phyloP scores from a whole-genome alignment of 768 basidiomycete species.

The Pisolithus tinctorius region DNA sequence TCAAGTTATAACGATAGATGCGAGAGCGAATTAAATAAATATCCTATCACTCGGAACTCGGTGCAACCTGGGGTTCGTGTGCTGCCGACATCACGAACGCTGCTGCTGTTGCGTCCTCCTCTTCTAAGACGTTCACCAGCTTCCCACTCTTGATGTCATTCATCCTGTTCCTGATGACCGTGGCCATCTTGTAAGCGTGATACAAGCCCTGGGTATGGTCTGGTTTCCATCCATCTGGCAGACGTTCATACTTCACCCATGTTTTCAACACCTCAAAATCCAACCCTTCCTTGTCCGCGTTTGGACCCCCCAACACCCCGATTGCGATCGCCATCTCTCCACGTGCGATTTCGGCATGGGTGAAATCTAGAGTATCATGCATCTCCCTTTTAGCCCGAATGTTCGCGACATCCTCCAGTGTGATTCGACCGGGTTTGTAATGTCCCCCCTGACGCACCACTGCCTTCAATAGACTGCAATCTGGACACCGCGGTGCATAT shows the following conservation, averaged over 20 bases:
- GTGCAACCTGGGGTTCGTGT: no score
- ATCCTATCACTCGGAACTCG: no score
- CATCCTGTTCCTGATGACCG: constrained; percentile 23
- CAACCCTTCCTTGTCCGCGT: constrained; percentile 33
- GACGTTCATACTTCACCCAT: constrained; percentile 47
- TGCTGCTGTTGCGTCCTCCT: constrained; percentile 1
- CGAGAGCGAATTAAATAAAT: no score
- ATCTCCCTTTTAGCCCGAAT: constrained; percentile 48
- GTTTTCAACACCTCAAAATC: constrained; percentile 38
- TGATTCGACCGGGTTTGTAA: constrained; percentile 24
- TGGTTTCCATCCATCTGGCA: constrained; percentile 37
- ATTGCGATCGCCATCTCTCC: constrained; percentile 64
- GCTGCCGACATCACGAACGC: neutral
- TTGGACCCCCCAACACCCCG: constrained; percentile 37
- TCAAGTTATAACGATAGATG: no score
- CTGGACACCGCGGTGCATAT: constrained; percentile 39
- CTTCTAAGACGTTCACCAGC: constrained; percentile 15
- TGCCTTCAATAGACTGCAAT: constrained; percentile 31
- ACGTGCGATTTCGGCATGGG: constrained; percentile 56
- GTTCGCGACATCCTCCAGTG: constrained; percentile 35
- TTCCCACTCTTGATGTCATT: constrained; percentile 11
- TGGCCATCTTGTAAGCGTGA: constrained; percentile 24
- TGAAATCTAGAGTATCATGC: constrained; percentile 31
- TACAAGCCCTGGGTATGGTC: constrained; percentile 24
- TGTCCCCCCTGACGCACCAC: constrained; percentile 29